phyloP scores from a whole-genome alignment of 306 rosid species.

The Dalbergia oliveri region DNA sequence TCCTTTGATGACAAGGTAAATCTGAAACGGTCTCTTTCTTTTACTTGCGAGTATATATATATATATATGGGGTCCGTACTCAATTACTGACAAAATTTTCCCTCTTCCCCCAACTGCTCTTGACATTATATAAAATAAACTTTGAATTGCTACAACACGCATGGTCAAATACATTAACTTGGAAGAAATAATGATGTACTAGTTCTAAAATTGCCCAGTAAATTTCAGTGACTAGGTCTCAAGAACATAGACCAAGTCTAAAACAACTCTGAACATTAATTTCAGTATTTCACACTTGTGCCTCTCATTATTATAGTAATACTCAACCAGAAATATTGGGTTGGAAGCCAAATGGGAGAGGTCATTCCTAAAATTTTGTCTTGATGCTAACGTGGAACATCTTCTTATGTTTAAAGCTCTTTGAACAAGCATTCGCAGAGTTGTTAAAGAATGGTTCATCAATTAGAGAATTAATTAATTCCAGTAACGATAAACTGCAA shows the following conservation, averaged over 20 bases:
- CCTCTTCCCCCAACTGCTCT: background rate
- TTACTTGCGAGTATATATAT: background rate
- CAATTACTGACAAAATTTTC: background rate
- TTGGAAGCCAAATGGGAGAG: background rate
- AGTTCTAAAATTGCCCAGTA: background rate
- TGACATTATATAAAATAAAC: background rate
- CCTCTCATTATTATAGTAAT: background rate
- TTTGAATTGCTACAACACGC: background rate
- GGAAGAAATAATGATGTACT: background rate
- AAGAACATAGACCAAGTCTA: background rate
- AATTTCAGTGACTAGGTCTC: background rate
- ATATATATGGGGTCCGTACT: background rate
- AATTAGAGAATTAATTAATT: background rate
- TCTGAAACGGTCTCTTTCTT: background rate
- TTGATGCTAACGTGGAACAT: too few relatives aligned
- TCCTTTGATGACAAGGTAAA: background rate
- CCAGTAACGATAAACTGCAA: background rate
- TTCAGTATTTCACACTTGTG: background rate
- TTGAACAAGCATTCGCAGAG: background rate
- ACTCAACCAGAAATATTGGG: background rate
- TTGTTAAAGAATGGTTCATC: slow-evolving; percentile 30
- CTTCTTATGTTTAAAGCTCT: background rate
- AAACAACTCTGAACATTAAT: background rate
- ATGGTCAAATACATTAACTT: background rate
- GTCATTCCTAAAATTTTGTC: background rate